A percentile compares a stretch with the other conserved stretches of the same genome.
These are phyloP conservation scores for Suillus placidus DNA, from an alignment of 768 basidiomycete genomes.

Conservation along the genomic window DNA sequence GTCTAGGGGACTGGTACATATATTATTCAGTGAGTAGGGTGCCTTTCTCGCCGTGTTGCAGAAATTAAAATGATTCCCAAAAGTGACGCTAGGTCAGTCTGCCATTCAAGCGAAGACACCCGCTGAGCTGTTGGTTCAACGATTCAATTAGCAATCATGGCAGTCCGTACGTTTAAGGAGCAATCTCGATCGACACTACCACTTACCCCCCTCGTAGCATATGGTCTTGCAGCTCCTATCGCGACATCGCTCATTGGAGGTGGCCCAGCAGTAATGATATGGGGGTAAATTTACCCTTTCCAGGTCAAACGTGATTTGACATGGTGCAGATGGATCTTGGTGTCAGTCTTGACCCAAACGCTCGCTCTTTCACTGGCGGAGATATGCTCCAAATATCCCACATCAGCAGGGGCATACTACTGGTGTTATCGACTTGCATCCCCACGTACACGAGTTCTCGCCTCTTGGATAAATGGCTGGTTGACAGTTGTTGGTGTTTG, in stretches of 20 bases:
- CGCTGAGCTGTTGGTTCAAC: constrained; percentile 10
- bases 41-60: constrained; percentile 18
- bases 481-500: constrained; percentile 69
- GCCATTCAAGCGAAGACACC: not conserved
- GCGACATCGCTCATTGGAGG: constrained; percentile 59
- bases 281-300: constrained; percentile 46
- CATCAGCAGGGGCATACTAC: constrained; percentile 65
- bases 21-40: constrained; percentile 52
- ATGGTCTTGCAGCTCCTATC: constrained; percentile 58
- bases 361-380: constrained; percentile 60
- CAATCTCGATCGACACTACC: not conserved
- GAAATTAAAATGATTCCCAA: not conserved
- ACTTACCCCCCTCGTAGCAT: constrained; percentile 41
- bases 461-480: constrained; percentile 73
- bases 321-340: constrained; percentile 48
- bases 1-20: constrained; percentile 55
- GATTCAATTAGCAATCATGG: constrained; percentile 51
- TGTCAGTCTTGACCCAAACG: constrained; percentile 49
- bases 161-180: constrained; percentile 51
- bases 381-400: constrained; percentile 62
- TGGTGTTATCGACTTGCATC: constrained; percentile 67
- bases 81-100: constrained; percentile 50
- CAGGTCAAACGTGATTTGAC: not conserved
- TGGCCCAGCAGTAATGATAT: constrained; percentile 57
- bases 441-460: constrained; percentile 49